These are phyloP conservation scores for Colletotrichum tropicale DNA, from an alignment of 2,329 filamentous ascomycete genomes.

Conservation along the genomic window DNA sequence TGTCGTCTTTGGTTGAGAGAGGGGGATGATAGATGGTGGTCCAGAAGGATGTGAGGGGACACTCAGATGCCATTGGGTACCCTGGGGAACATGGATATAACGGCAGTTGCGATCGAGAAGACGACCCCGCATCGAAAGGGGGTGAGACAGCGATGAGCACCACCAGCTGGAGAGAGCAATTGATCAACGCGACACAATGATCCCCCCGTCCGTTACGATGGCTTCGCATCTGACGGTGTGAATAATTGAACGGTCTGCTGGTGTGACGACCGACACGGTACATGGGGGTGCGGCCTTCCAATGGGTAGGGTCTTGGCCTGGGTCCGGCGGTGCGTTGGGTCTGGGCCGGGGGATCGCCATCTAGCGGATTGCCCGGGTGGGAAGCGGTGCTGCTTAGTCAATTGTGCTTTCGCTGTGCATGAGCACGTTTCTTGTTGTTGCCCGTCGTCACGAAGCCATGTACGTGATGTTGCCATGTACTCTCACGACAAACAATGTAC, in stretches of 20 bases:
- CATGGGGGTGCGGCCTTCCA: neutral
- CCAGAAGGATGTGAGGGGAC: neutral
- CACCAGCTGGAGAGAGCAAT: neutral
- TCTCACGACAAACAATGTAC: neutral
- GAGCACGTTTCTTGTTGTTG: neutral
- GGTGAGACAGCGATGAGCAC: neutral
- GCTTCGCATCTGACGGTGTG: neutral
- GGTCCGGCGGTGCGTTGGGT: neutral
- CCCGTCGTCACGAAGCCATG: neutral
- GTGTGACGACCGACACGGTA: neutral
- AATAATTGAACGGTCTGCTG: neutral
- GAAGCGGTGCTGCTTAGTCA: neutral
- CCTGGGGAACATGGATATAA: neutral
- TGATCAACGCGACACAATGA: neutral
- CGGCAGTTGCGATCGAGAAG: slow-evolving; percentile 1
- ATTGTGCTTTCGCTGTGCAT: neutral
- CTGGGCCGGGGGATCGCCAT: slow-evolving; percentile 6
- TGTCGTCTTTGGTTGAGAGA: neutral
- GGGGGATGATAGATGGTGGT: neutral
- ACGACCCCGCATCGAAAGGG: neutral
- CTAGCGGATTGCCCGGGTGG: neutral
- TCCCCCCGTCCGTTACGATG: neutral
- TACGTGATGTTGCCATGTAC: neutral
- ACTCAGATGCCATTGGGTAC: neutral
- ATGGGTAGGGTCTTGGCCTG: neutral